Evolutionary conservation across 2,329 filamentous ascomycete genomes (phyloP), one percentile per base, ranked within the genome.

Genomic region (Aspergillus transmontanensis): DNA sequence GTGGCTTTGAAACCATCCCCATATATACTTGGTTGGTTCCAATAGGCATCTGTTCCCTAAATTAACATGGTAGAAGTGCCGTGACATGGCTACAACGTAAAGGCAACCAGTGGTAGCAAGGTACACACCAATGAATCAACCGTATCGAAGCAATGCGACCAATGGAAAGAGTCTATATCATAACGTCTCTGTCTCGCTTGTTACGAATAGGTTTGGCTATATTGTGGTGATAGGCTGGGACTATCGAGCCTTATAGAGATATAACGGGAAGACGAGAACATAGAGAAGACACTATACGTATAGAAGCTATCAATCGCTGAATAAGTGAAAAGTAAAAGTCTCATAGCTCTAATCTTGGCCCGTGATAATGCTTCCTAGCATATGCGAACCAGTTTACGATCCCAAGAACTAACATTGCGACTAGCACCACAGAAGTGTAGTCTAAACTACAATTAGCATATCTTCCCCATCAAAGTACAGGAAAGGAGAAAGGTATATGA

Each of bases 371-470:
- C 19, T 46, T 56, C 59, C 60, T 59, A 12, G 69, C 69, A 53
- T 70, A 68, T 1, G 43, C 63, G 28, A 66, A 69, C 68, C 68
- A 71, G 46, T 70, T 70, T 51, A 14, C 64, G 4, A 66, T 46
- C 3, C 69, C 69, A 4, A 71, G 30, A 7, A 71, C n/a, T 16
- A 71, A 43, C 66, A 71, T 69, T 5, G 60, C 58, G 6, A 30
- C 66, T 28, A 71, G 39, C 1, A 70, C 69, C 1, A 66, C 69
- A 1, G 68, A 63, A 2, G 68, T 63, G 61, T 71, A 71, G 60
- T 71, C 68, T 71, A 51, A 3, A 11, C 34, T 16, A 14, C 48
- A 6, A 23, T 23, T 19, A 36, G 12, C 11, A 59, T n/a, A 28
- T 32, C n/a, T 41, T 39, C 11, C 11, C 16, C 45, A 23, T 48